phyloP scores from a whole-genome alignment of 1,139 yeast genomes.

The Saccharomyces hybrid region DNA sequence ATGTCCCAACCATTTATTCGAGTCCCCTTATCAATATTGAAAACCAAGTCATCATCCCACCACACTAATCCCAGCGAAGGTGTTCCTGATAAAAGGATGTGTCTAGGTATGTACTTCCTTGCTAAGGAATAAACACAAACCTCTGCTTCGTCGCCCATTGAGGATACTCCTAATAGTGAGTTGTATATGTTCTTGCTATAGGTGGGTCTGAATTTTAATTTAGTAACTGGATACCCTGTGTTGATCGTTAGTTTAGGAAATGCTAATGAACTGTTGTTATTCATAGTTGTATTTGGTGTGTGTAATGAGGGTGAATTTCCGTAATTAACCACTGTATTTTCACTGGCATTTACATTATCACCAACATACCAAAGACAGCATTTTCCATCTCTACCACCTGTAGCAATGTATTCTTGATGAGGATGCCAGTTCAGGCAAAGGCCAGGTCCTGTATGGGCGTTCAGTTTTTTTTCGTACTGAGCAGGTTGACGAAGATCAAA shows the following conservation, averaged over 20 bases:
- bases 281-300: conserved; percentile 11
- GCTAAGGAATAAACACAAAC: conserved; percentile 67
- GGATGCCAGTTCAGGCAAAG: conserved; percentile 86
- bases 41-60: conserved; percentile 29
- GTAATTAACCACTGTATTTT: conserved; percentile 9
- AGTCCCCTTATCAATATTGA: conserved; percentile 30
- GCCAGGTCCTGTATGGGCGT: conserved; percentile 91
- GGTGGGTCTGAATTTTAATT: conserved; percentile 45
- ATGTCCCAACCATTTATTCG: conserved; percentile 31
- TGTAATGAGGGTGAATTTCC: conserved; percentile 7
- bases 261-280: conserved; percentile 22
- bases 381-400: conserved; percentile 83
- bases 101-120: conserved; percentile 69
- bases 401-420: conserved; percentile 66
- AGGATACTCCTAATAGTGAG: conserved; percentile 72
- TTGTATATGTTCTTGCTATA: conserved; percentile 37
- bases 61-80: conserved; percentile 32
- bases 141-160: conserved; percentile 67
- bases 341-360: conserved; percentile 23
- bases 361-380: conserved; percentile 34
- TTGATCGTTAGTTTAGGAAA: conserved; percentile 66
- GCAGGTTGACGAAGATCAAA: conserved; percentile 67
- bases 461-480: conserved; percentile 63
- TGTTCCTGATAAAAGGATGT: conserved; percentile 35
- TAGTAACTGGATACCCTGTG: conserved; percentile 56